Base-by-base conservation (phyloP, 2,329 filamentous ascomycete genomes). In the Epichloe typhina region DNA sequence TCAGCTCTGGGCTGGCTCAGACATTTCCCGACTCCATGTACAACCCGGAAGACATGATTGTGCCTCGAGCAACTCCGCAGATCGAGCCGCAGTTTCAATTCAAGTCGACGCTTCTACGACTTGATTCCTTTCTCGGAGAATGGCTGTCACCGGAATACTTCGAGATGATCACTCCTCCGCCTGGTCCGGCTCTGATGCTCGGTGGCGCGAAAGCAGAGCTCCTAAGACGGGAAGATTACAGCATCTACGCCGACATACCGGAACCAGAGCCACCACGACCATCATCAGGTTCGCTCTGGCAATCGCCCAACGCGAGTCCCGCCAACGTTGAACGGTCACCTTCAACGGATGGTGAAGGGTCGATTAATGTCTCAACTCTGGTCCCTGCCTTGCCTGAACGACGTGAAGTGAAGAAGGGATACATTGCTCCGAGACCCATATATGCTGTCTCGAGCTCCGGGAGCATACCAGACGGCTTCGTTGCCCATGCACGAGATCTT, bases 101-200 rank as follows among this genome's bases (percentile, higher is more conserved):
- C 53, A 72, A 74, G 51, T 84, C 80, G 55, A 71, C 79, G 3
- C 74, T 82, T 9, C 69, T 98, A 46, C 84, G 93, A 1, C 76
- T 98, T 5, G 93, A 98, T 67, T 85, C 90, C 0, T 96, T 94
- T 62, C 75, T 98, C 0, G 91, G 93, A 46, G 93, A 98, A 72
- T 98, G 93, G 93, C 75, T 97, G 33, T 87, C 86, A 2, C 88
- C 89, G 1, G 84, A 90, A 62, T 98, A 98, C 66, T 98, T 91
- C 61, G 89, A 95, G 55, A 77, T 86, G 49, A 96, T 96, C 56
- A 91, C 86, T 0, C 87, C 89, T 3, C 93, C 93, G 11, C 93
- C 93, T 0, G 80, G 82, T 42, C 91, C 88, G 3, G 79, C 84
- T 4, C 78, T 93, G 69, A 94, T 98, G 88, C 74, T 97, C 3